Evolutionary conservation across 805 yeast genomes (phyloP).

Genomic region (Saccharomyces jurei): DNA sequence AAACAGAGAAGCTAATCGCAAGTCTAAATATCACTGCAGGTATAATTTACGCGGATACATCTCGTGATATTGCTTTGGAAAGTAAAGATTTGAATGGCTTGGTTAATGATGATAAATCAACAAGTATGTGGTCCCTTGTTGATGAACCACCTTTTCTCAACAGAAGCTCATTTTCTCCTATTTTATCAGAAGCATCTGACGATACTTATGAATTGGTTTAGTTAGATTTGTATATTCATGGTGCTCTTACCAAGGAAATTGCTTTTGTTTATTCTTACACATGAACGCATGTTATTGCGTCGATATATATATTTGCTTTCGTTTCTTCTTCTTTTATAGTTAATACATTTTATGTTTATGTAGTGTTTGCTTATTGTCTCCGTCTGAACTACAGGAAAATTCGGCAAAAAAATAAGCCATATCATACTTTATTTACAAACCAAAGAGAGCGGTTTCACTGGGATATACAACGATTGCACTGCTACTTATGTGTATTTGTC

Average conservation of each 20-base stretch:
- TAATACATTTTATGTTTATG: not conserved
- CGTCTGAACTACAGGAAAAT: not conserved
- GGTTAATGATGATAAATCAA: not conserved
- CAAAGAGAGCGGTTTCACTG: not conserved
- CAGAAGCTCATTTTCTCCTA: slow-evolving; percentile 13
- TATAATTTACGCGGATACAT: slow-evolving; percentile 36
- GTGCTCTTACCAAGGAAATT: not conserved
- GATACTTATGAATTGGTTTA: not conserved
- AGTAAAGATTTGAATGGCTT: not conserved
- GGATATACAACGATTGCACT: not conserved
- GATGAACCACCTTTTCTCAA: not conserved
- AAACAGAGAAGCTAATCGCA: slow-evolving; percentile 46
- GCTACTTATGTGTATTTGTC: not conserved
- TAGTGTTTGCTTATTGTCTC: not conserved
- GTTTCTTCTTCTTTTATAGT: not conserved
- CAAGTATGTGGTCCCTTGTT: not conserved
- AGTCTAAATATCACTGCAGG: slow-evolving; percentile 59
- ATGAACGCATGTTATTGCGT: not conserved
- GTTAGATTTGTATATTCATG: not conserved
- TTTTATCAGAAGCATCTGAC: slow-evolving; percentile 3
- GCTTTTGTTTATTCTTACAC: not conserved
- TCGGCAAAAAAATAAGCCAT: not conserved
- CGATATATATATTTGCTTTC: not conserved
- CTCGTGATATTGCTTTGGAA: slow-evolving; percentile 3
- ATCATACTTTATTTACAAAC: not conserved